phyloP scores from a whole-genome alignment of 306 rosid species.

The Cucurbita pepo region DNA sequence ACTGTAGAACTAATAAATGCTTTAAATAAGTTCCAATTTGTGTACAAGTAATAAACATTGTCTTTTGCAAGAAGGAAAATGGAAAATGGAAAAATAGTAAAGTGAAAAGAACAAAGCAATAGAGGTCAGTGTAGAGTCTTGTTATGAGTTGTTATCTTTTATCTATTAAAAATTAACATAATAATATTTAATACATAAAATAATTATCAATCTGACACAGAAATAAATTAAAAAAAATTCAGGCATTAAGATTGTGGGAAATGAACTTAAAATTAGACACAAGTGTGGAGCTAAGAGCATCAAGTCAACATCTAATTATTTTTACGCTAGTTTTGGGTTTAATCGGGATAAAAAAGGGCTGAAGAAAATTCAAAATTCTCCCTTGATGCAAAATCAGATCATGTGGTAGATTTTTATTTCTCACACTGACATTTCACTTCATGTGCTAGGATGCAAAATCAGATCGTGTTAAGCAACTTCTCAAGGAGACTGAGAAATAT shows the following conservation, averaged over 20 bases:
- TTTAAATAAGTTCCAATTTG: too few relatives aligned
- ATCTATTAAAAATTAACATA: background rate
- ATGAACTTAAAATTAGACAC: background rate
- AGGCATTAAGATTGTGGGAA: background rate
- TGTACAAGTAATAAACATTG: too few relatives aligned
- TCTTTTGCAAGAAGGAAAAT: too few relatives aligned
- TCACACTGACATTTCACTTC: slow-evolving; percentile 7
- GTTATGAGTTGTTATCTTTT: too few relatives aligned
- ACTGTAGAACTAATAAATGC: too few relatives aligned
- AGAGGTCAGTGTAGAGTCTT: too few relatives aligned
- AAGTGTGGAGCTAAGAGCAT: background rate
- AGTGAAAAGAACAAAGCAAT: too few relatives aligned
- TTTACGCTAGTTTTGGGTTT: background rate
- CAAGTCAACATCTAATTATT: background rate
- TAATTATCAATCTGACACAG: background rate
- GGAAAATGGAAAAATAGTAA: too few relatives aligned
- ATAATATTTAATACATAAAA: background rate
- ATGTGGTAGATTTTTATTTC: background rate
- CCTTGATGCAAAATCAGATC: background rate
- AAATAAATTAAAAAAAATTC: background rate
- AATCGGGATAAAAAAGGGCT: background rate
- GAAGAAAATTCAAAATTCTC: background rate
- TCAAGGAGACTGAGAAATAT: slow-evolving; percentile 93
- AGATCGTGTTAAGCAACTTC: slow-evolving; percentile 97
- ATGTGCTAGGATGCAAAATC: slow-evolving; percentile 81